phyloP scores from a whole-genome alignment of 306 rosid genomes.

The Quercus rubra region DNA sequence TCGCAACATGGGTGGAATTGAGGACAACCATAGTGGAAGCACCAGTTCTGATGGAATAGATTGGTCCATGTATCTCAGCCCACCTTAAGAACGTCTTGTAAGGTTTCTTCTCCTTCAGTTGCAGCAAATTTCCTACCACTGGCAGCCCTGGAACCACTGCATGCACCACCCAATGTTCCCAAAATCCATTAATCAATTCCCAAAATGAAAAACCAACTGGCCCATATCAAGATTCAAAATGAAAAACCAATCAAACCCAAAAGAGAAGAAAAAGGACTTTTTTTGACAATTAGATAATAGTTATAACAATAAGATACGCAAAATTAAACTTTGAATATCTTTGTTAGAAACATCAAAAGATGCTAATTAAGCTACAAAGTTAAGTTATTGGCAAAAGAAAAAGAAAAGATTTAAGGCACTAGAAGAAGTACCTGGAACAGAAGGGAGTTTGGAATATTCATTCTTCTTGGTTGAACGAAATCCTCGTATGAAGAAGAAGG shows the following conservation, averaged over 20 bases:
- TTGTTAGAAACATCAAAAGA: too few species aligned
- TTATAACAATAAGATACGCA: too few species aligned
- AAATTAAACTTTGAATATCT: too few species aligned
- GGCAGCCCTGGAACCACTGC: constrained; percentile 82
- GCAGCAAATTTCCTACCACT: constrained; percentile 79
- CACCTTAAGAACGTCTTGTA: constrained; percentile 70
- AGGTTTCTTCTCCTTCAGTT: constrained; percentile 93
- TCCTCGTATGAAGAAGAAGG: constrained; percentile 9
- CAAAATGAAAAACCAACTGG: neutral
- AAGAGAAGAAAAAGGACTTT: too few species aligned
- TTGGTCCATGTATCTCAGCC: constrained; percentile 70
- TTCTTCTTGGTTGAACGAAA: neutral
- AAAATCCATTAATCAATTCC: neutral
- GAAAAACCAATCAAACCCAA: neutral
- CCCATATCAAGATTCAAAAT: neutral
- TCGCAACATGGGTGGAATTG: constrained; percentile 61
- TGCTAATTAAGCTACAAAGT: too few species aligned
- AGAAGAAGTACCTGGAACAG: constrained; percentile 52
- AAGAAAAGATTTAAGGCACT: neutral
- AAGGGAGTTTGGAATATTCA: constrained; percentile 38
- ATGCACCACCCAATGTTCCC: constrained; percentile 9
- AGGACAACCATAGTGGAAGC: constrained; percentile 82
- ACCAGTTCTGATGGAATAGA: constrained; percentile 76
- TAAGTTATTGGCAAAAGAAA: too few species aligned
- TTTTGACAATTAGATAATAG: too few species aligned